phyloP scores from a whole-genome alignment of 768 basidiomycete species.

The Cyclocybe cylindracea region DNA sequence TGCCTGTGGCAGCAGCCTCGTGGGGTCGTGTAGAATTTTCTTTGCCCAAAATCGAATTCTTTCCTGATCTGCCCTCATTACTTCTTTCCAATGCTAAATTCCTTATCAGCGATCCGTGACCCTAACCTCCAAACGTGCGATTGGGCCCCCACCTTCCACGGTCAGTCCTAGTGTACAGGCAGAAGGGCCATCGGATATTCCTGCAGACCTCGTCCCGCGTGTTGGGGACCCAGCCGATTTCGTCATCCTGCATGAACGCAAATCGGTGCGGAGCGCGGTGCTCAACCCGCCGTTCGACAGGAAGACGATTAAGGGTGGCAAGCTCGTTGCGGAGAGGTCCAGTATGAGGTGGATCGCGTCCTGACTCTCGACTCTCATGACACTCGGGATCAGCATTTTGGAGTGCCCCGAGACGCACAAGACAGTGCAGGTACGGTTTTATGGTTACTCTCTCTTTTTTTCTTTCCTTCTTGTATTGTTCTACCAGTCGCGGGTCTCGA shows the following conservation, averaged over 20 bases:
- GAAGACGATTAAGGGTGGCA: conserved; percentile 50
- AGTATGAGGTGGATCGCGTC: conserved; percentile 33
- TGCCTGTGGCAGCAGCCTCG: too few species aligned
- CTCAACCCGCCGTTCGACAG: conserved; percentile 51
- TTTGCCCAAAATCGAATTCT: not conserved
- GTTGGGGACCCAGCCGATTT: conserved; percentile 54
- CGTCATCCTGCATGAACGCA: conserved; percentile 54
- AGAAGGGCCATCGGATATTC: conserved; percentile 4
- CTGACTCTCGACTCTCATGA: conserved; percentile 1
- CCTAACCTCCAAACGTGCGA: conserved; percentile 50
- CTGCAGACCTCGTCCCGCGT: conserved; percentile 34
- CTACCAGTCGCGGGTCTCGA: too few species aligned
- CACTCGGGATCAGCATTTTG: not conserved
- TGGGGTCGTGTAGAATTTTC: too few species aligned
- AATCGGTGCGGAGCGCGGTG: conserved; percentile 44
- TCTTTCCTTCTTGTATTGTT: too few species aligned
- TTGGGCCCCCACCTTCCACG: conserved; percentile 27
- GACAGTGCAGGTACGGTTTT: too few species aligned
- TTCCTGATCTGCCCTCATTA: not conserved
- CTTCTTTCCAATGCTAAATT: not conserved
- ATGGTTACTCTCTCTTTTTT: too few species aligned
- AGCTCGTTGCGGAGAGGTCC: conserved; percentile 40
- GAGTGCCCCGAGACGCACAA: not conserved
- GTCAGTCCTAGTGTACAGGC: not conserved
- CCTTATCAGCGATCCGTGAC: conserved; percentile 45